phyloP scores from a whole-genome alignment of 257 asterid species.

The Eucommia ulmoides region DNA sequence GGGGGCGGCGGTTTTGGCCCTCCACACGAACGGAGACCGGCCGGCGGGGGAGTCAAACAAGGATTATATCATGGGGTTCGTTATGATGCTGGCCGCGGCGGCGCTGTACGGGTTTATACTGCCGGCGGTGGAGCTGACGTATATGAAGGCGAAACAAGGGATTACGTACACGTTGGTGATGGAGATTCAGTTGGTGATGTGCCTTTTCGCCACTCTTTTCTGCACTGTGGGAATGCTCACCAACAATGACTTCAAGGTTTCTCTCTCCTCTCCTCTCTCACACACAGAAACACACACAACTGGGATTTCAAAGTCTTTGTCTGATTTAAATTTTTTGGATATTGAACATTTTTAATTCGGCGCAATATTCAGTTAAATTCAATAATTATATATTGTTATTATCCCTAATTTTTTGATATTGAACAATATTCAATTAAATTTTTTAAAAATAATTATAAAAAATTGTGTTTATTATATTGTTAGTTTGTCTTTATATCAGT shows the following conservation, averaged over 20 bases:
- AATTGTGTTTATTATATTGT: no score
- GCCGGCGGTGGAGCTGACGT: slow-evolving; percentile 19
- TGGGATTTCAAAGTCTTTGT: no score
- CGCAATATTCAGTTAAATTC: no score
- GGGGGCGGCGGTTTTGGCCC: slow-evolving; percentile 31
- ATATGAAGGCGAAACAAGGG: slow-evolving; percentile 9
- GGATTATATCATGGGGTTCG: slow-evolving; percentile 25
- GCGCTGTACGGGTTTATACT: slow-evolving; percentile 17
- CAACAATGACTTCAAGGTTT: slow-evolving; percentile 21
- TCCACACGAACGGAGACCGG: slow-evolving; percentile 28
- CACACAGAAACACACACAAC: no score
- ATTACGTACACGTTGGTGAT: slow-evolving; percentile 17
- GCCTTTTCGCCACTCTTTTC: slow-evolving; percentile 12
- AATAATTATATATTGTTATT: no score
- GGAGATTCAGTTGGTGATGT: slow-evolving; percentile 20
- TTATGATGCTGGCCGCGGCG: slow-evolving; percentile 18
- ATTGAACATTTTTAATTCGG: no score
- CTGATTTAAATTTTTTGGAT: no score
- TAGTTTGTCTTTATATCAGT: no score
- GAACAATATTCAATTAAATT: no score
- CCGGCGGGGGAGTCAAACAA: slow-evolving; percentile 27
- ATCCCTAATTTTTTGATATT: no score
- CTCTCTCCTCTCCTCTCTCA: no score
- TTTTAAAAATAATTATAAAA: no score
- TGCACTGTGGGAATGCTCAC: slow-evolving; percentile 20